Evolutionary conservation across 345 rosid species (phyloP).

Genomic region (Zanthoxylum bungeanum): DNA sequence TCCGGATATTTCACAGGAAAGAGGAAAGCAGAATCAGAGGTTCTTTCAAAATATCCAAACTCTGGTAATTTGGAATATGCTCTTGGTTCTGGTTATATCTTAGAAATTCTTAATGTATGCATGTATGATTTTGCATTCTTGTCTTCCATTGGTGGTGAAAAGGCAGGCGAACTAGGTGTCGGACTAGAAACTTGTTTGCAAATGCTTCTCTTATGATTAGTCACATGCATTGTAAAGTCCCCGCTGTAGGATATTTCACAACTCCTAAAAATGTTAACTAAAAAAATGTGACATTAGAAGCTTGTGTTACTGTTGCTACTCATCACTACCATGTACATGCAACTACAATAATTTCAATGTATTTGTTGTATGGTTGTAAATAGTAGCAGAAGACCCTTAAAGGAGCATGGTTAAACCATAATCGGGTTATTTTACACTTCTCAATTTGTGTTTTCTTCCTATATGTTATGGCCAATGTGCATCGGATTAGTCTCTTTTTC

Average conservation of each 20-base stretch:
- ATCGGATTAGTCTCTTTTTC: no score
- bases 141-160: neutral
- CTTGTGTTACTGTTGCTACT: neutral
- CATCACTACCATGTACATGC: neutral
- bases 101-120: neutral
- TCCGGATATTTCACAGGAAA: conserved; percentile 87
- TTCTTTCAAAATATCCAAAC: conserved; percentile 78
- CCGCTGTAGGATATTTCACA: neutral
- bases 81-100: neutral
- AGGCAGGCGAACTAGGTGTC: neutral
- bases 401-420: neutral
- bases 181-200: neutral
- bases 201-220: neutral
- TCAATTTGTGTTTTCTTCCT: no score
- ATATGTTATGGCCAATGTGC: neutral
- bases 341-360: neutral
- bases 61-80: conserved; percentile 49
- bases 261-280: neutral
- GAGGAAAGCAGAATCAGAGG: conserved; percentile 83
- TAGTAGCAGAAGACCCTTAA: no score
- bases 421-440: no score
- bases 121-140: neutral
- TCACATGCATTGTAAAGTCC: neutral
- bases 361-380: neutral
- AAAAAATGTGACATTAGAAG: neutral